Percentiles rank a stretch among this genome's conserved stretches.
These are phyloP conservation scores for Xeromyces bisporus DNA, from an alignment of 495 filamentous ascomycete genomes.

Conservation along the genomic window DNA sequence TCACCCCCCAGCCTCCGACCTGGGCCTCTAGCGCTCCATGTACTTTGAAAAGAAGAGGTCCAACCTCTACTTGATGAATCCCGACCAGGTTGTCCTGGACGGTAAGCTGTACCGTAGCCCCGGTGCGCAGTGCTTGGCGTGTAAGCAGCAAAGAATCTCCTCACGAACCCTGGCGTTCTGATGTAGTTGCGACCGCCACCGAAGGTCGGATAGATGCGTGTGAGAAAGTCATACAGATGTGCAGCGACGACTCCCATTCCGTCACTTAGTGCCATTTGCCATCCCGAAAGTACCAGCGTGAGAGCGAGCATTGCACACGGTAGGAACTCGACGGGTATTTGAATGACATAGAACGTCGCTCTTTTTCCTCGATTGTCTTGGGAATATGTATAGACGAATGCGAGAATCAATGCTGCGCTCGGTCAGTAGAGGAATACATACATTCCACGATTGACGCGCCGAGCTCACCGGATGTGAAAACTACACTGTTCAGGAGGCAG, in stretches of 20 bases:
- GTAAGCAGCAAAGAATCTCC: slow-evolving; percentile 38
- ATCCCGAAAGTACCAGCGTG: slow-evolving; percentile 42
- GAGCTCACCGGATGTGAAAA: slow-evolving; percentile 40
- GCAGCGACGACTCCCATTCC: slow-evolving; percentile 60
- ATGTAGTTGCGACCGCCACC: slow-evolving; percentile 61
- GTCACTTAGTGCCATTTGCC: slow-evolving; percentile 33
- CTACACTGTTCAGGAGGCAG: slow-evolving; percentile 25
- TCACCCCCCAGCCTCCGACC: slow-evolving; percentile 51
- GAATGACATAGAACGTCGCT: slow-evolving; percentile 56
- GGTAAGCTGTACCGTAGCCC: slow-evolving; percentile 44
- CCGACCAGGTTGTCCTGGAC: slow-evolving; percentile 12
- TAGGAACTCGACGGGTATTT: slow-evolving; percentile 54
- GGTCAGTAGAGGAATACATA: slow-evolving; percentile 12
- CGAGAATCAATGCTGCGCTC: slow-evolving; percentile 49
- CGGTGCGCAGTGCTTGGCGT: slow-evolving; percentile 13
- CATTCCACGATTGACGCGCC: slow-evolving; percentile 1
- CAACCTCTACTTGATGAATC: slow-evolving; percentile 17
- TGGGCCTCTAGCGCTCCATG: slow-evolving; percentile 49
- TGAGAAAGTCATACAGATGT: slow-evolving; percentile 74
- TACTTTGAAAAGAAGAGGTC: slow-evolving; percentile 20
- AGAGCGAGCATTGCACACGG: slow-evolving; percentile 60
- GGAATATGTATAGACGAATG: slow-evolving; percentile 60
- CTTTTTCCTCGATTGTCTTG: slow-evolving; percentile 65
- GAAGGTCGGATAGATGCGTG: slow-evolving; percentile 65
- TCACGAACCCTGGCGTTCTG: slow-evolving; percentile 48